These are phyloP conservation scores for Penicillium tannophilum DNA, from an alignment of 495 filamentous ascomycete genomes.

Conservation along the genomic window DNA sequence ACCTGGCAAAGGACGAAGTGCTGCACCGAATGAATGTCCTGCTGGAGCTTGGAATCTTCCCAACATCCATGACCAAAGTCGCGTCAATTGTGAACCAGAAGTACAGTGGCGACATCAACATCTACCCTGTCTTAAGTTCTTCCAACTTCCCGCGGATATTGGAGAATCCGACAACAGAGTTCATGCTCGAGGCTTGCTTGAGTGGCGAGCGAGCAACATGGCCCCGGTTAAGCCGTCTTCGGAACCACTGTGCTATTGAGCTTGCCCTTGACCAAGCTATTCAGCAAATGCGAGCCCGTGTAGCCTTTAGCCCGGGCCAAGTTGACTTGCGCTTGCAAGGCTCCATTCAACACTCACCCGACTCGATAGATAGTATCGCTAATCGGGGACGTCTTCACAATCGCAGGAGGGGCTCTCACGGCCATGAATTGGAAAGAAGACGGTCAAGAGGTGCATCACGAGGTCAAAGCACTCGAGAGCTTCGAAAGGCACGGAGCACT, in stretches of 20 bases:
- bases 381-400: constrained; percentile 26
- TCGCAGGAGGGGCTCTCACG: constrained; percentile 37
- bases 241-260: constrained; percentile 84
- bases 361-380: constrained; percentile 26
- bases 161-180: constrained; percentile 85
- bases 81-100: constrained; percentile 83
- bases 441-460: constrained; percentile 18
- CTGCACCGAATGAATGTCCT: constrained; percentile 80
- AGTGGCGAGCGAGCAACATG: constrained; percentile 85
- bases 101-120: constrained; percentile 95
- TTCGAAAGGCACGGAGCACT: constrained; percentile 39
- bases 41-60: constrained; percentile 81
- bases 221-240: constrained; percentile 80
- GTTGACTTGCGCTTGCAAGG: constrained; percentile 52
- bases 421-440: constrained; percentile 33
- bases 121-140: constrained; percentile 77
- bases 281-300: constrained; percentile 69
- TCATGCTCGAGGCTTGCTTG: constrained; percentile 76
- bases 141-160: constrained; percentile 75
- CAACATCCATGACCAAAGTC: constrained; percentile 75
- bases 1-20: constrained; percentile 78
- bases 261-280: constrained; percentile 83
- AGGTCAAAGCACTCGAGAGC: constrained; percentile 14
- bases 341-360: constrained; percentile 18
- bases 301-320: constrained; percentile 79